Evolutionary conservation across 176 grass and related monocot genomes (phyloP), one percentile per base, ranked within the genome.

Genomic region (Oryza glaberrima): DNA sequence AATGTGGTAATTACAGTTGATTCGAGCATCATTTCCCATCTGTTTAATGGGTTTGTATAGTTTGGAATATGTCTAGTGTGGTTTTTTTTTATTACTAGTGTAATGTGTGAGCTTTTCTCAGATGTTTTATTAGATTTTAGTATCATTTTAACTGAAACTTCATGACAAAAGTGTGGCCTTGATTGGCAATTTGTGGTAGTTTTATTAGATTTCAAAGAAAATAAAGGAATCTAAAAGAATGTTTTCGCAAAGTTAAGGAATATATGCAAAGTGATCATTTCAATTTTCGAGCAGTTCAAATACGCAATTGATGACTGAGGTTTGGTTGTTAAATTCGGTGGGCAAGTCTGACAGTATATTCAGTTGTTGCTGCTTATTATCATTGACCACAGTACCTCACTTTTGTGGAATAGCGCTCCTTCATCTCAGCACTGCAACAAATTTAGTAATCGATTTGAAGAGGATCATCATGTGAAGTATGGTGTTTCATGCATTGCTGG

Each of bases 101-200:
- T 67, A 34, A 36, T 35, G 11, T 52, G 44, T 22, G 7, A 13
- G 17, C 14, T 32, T 44, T 84, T 61, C 5, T 74, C 2, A 26
- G 8, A 71, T 45, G 30, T 78, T 79, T 63, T 16, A 76, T 7
- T 75, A 20, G 1, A 19, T 48, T 77, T 45, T 10, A 32, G 30
- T 32, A 86, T 26, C n/a, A 28, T 56, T 45, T 56, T 72, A 63
- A 22, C 26, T 36, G 34, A 82, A 82, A 17, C 28, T 35, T 45
- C 14, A 28, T 79, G 65, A 64, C 0, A 54, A n/a, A 77, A 67
- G 73, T 43, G 54, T 58, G 11, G 17, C 10, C 6, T 80, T 77
- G 65, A 34, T 36, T 56, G 64, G 20, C 61, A 41, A 66, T 51
- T 5, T 16, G 13, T 11, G 8, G n/a, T 84, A 10, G 63, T 35